These are phyloP conservation scores for Monosporozyma aerobia DNA, from an alignment of 805 yeast genomes.

Conservation along the genomic window DNA sequence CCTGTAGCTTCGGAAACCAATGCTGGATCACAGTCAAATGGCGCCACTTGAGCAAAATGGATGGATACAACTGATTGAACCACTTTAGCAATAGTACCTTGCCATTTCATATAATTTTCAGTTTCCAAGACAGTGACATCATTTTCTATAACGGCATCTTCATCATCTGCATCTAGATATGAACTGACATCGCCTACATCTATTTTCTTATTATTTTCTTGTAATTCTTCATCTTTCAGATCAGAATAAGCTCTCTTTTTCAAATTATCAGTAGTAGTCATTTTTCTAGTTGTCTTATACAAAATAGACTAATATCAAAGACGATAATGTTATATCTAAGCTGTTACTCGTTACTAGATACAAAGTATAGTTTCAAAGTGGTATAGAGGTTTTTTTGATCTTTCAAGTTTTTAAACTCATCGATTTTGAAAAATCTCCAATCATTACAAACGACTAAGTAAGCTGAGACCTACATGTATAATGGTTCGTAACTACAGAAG, in stretches of 20 bases:
- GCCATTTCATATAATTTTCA: constrained; percentile 50
- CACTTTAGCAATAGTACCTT: constrained; percentile 66
- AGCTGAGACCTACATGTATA: neutral
- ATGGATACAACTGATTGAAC: constrained; percentile 82
- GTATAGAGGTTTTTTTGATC: neutral
- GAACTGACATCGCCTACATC: neutral
- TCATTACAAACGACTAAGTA: neutral
- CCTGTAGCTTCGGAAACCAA: constrained; percentile 90
- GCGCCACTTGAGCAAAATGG: constrained; percentile 77
- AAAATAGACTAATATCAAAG: too few relatives aligned
- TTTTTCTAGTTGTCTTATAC: neutral
- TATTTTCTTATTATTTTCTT: neutral
- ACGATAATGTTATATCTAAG: neutral
- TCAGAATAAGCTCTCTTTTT: constrained; percentile 2
- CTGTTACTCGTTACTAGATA: neutral
- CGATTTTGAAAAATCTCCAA: neutral
- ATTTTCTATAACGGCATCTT: neutral
- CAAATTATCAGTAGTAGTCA: neutral
- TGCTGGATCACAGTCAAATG: constrained; percentile 79
- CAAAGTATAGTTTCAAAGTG: neutral
- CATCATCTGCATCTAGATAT: neutral
- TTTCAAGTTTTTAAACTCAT: neutral
- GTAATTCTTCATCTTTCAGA: neutral
- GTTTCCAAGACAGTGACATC: neutral
- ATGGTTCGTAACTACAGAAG: neutral